Evolutionary conservation across 768 basidiomycete species (phyloP), one percentile per base, ranked within the genome.

Genomic region (Russula griseocarnosa): DNA sequence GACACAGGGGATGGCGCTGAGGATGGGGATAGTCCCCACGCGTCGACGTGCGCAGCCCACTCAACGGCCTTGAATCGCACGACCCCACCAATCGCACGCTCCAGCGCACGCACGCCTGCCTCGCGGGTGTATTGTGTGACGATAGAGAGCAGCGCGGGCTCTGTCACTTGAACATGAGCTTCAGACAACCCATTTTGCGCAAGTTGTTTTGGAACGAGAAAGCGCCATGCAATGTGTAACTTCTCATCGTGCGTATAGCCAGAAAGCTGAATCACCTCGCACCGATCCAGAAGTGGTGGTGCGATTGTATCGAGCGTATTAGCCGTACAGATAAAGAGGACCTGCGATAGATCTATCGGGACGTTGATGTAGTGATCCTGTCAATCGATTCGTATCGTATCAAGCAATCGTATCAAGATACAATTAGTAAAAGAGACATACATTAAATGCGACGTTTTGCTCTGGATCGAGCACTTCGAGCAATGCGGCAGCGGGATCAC

Each of bases 381-480:
- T 34, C 67, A 9, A 46, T 62, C 8, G 5, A 58, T 59, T 32
- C 55, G 38, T 51, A 58, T 30, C 52, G 42, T 54, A 22, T 30
- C 55, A 32, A 20, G 20, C 55, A 10, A 20, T 16, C 14, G 46
- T 47, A 1, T 55, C 20, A 22, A 26, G 20, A 10, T 32, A 18
- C 38, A 14, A 26, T 26, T 8, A 58, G 52, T 11, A 28, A 61
- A 52, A 49, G 14, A 36, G 58, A 73, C 82, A 65, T 57, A 86
- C 89, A 71, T 88, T 90, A 71, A 92, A 92, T 0, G 84, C 80
- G 71, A 89, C 83, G 66, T 94, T 95, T 74, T 96, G 93, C 72
- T 97, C 95, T 0, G 95, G 95, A 72, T 97, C 95, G 58, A 98
- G 79, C 0, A 95, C 93, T 70, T 98, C 94, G 5, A 98, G 76